Evolutionary conservation across 148 eudicot species (phyloP).

Genomic region (Tetragonia tetragonoides): DNA sequence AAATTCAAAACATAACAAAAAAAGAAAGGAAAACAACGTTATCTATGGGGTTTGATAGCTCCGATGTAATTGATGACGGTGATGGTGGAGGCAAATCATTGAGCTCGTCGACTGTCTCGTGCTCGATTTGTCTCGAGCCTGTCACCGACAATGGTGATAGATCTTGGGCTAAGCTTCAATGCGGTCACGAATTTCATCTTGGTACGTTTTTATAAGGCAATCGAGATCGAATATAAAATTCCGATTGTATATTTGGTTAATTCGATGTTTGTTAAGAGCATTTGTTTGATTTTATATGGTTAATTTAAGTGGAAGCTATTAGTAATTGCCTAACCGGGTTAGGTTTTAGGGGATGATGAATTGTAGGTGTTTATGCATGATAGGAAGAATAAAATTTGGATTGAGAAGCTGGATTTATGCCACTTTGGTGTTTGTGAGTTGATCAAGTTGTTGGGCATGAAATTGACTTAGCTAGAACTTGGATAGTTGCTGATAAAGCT

Average conservation of each 20-base stretch:
- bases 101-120: slow-evolving; percentile 42
- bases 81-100: slow-evolving; percentile 32
- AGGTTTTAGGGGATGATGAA: neutral
- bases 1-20: no score
- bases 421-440: neutral
- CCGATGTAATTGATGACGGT: slow-evolving; percentile 44
- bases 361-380: slow-evolving; percentile 10
- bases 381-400: neutral
- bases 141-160: slow-evolving; percentile 69
- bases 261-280: neutral
- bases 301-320: neutral
- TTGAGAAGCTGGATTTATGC: neutral
- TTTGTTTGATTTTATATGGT: neutral
- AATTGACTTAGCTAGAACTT: neutral
- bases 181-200: slow-evolving; percentile 90
- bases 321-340: neutral
- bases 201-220: slow-evolving; percentile 38
- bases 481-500: neutral
- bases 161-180: slow-evolving; percentile 91
- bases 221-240: slow-evolving; percentile 11
- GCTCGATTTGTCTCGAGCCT: slow-evolving; percentile 83
- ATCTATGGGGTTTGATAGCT: slow-evolving; percentile 61
- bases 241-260: neutral
- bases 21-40: neutral
- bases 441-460: slow-evolving; percentile 1